Evolutionary conservation across 805 yeast species (phyloP).

Genomic region (Kluyveromyces starmeri): DNA sequence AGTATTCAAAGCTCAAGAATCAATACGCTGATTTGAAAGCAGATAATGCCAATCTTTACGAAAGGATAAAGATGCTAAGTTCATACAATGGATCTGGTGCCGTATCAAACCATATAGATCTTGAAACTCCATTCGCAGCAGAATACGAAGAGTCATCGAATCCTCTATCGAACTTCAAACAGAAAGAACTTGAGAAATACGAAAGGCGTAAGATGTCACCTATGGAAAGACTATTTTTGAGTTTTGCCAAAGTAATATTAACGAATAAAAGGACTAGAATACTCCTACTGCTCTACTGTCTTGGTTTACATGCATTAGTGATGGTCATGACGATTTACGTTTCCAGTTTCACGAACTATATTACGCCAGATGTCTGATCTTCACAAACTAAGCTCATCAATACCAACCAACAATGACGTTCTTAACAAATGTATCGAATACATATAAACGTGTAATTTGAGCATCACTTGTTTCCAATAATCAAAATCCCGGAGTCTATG

Average conservation of each 20-base stretch:
- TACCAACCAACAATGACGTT: not conserved
- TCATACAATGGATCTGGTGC: constrained; percentile 31
- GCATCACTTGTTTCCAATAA: no score
- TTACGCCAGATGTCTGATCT: constrained; percentile 37
- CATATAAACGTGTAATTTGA: no score
- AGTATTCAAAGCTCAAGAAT: constrained; percentile 51
- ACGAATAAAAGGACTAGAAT: constrained; percentile 66
- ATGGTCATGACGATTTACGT: constrained; percentile 53
- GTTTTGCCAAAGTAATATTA: constrained; percentile 63
- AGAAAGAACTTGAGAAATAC: constrained; percentile 61
- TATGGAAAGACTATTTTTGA: constrained; percentile 66
- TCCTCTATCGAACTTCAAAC: constrained; percentile 76
- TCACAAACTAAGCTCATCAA: constrained; percentile 11
- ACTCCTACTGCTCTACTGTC: constrained; percentile 63
- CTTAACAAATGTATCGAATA: no score
- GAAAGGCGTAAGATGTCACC: constrained; percentile 65
- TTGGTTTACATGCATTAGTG: constrained; percentile 65
- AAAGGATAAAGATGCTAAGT: constrained; percentile 60
- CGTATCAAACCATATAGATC: constrained; percentile 28
- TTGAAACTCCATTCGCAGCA: constrained; percentile 53
- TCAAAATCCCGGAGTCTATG: no score
- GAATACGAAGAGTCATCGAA: constrained; percentile 71
- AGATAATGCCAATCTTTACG: constrained; percentile 75
- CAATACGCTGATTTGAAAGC: constrained; percentile 55
- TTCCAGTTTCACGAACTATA: constrained; percentile 36